Conservation (phyloP, 768 basidiomycete genomes). For the Lactarius akahatsu region DNA sequence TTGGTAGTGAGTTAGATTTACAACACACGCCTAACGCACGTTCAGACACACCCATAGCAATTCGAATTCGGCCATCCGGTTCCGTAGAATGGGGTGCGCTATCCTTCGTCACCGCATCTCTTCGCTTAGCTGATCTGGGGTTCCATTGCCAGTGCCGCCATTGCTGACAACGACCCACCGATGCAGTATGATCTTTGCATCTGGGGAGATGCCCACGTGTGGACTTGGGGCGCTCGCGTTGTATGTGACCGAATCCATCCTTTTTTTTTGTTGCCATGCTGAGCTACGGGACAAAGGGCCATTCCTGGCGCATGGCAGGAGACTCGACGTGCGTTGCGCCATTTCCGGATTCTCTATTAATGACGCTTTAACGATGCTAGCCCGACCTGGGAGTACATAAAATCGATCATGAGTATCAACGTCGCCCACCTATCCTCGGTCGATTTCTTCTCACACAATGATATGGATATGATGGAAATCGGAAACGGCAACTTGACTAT, state of each 20-base stretch:
- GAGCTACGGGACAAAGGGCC: conserved; percentile 38
- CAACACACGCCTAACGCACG: background rate
- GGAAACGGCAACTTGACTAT: conserved; percentile 52
- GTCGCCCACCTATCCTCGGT: conserved; percentile 43
- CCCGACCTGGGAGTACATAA: conserved; percentile 51
- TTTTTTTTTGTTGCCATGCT: background rate
- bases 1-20: conserved; percentile 46
- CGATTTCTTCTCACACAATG: conserved; percentile 52
- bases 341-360: background rate
- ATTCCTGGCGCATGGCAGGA: conserved; percentile 55
- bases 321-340: conserved; percentile 40
- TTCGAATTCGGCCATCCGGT: conserved; percentile 58
- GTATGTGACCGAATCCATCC: conserved; percentile 34
- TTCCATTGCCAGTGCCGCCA: conserved; percentile 41
- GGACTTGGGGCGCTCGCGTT: conserved; percentile 58
- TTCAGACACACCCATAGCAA: conserved; percentile 37
- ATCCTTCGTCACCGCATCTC: background rate
- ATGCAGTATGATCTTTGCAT: conserved; percentile 53
- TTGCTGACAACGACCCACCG: conserved; percentile 45
- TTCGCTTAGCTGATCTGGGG: background rate
- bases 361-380: conserved; percentile 30
- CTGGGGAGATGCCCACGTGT: conserved; percentile 56
- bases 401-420: conserved; percentile 45
- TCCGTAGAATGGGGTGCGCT: conserved; percentile 53
- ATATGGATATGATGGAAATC: conserved; percentile 58